Evolutionary conservation across 1,284 basidiomycete genomes (phyloP).

Genomic region (Papiliotrema laurentii): DNA sequence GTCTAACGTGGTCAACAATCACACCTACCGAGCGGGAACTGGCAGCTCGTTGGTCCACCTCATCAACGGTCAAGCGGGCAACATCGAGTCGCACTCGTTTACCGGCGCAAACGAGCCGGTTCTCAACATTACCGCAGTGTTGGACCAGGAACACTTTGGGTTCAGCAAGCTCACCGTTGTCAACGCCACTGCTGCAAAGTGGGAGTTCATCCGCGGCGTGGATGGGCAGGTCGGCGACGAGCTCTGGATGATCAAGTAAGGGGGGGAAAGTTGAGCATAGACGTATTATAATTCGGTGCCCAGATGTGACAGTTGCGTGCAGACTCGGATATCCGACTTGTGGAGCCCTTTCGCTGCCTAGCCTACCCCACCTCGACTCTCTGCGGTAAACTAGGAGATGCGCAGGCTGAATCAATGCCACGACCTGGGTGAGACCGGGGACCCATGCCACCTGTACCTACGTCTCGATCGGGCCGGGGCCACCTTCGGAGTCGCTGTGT

Average conservation of each 20-base stretch:
- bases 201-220: slow-evolving; percentile 22
- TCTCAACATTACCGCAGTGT: slow-evolving; percentile 26
- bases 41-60: slow-evolving; percentile 25
- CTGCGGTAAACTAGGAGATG: too few relatives aligned
- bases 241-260: slow-evolving; percentile 18
- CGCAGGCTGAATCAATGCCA: too few relatives aligned
- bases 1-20: slow-evolving; percentile 28
- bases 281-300: too few relatives aligned
- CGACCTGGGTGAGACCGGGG: too few relatives aligned
- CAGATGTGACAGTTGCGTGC: too few relatives aligned
- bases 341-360: too few relatives aligned
- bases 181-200: slow-evolving; percentile 28
- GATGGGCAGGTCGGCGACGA: slow-evolving; percentile 23
- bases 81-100: slow-evolving; percentile 41
- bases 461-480: too few relatives aligned
- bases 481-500: too few relatives aligned
- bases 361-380: too few relatives aligned
- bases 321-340: too few relatives aligned
- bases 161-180: slow-evolving; percentile 33
- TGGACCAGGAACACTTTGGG: slow-evolving; percentile 30
- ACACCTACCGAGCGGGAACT: slow-evolving; percentile 19
- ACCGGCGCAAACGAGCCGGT: slow-evolving; percentile 11
- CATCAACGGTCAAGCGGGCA: slow-evolving; percentile 40
- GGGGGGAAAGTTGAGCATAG: too few relatives aligned
- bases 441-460: too few relatives aligned